Evolutionary conservation across 2,329 filamentous ascomycete species (phyloP).

Genomic region (Peltaster fructicola): DNA sequence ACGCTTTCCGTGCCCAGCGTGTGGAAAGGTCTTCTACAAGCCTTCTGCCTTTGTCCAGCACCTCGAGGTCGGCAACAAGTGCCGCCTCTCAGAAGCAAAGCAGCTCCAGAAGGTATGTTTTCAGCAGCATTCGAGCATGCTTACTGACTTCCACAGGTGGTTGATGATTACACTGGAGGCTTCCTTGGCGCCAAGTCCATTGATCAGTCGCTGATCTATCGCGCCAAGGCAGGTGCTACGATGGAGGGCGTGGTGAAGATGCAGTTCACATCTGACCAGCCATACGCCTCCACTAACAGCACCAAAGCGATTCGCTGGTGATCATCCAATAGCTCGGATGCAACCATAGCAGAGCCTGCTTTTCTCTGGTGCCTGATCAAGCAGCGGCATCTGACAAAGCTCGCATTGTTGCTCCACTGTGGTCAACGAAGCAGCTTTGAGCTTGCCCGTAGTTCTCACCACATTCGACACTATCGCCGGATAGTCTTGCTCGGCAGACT

Average conservation of each 20-base stretch:
- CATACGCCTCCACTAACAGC: background rate
- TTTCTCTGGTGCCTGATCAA: conserved; percentile 14
- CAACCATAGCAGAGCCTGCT: conserved; percentile 54
- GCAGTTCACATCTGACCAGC: conserved; percentile 4
- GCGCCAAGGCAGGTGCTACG: conserved; percentile 1
- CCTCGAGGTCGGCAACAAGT: conserved; percentile 21
- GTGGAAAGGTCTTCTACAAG: conserved; percentile 24
- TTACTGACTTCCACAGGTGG: conserved; percentile 7
- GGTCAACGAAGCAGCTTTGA: conserved; percentile 32
- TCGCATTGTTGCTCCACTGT: conserved; percentile 32
- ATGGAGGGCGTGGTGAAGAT: conserved; percentile 5
- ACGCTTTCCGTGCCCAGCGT: conserved; percentile 22
- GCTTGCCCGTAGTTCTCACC: conserved; percentile 74
- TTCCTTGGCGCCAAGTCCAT: conserved; percentile 14
- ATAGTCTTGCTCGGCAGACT: conserved; percentile 67
- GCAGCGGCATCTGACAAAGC: conserved; percentile 50
- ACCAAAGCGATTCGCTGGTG: too few species aligned
- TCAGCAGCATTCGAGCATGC: background rate
- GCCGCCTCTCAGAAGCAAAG: conserved; percentile 18
- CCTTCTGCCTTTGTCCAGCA: conserved; percentile 22
- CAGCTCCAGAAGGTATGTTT: conserved; percentile 16
- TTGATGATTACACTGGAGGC: conserved; percentile 26
- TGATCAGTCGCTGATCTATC: conserved; percentile 7
- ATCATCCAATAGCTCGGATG: conserved; percentile 16
- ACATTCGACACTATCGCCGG: conserved; percentile 91